Evolutionary conservation across 345 rosid species (phyloP).

Genomic region (Barbarea vulgaris): DNA sequence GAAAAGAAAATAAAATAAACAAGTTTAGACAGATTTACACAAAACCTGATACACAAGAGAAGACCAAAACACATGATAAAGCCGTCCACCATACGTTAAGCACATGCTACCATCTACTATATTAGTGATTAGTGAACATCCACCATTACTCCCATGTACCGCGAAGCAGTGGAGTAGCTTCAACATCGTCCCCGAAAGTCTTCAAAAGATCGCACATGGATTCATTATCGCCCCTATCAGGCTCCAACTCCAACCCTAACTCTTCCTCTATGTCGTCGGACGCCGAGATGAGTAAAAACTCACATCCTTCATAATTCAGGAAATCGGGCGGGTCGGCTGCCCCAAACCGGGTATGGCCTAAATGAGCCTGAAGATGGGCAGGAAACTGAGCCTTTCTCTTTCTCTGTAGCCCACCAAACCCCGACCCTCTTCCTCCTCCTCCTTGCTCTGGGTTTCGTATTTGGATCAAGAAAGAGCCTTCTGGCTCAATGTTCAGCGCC

Average conservation of each 20-base stretch:
- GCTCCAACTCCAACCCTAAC: conserved; percentile 62
- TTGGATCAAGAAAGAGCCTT: conserved; percentile 72
- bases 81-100: background rate
- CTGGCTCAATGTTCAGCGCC: conserved; percentile 60
- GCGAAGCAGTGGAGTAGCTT: conserved; percentile 50
- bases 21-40: background rate
- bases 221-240: conserved; percentile 45
- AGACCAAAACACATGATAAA: background rate
- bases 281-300: conserved; percentile 67
- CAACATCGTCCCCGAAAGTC: conserved; percentile 60
- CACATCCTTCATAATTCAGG: conserved; percentile 79
- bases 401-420: conserved; percentile 56
- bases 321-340: conserved; percentile 75
- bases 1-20: background rate
- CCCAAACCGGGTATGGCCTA: conserved; percentile 48
- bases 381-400: conserved; percentile 72
- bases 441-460: conserved; percentile 64
- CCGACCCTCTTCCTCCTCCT: conserved; percentile 32
- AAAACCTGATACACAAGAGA: background rate
- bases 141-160: conserved; percentile 58
- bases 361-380: conserved; percentile 61
- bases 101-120: conserved; percentile 12
- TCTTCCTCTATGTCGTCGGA: conserved; percentile 67
- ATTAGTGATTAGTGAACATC: conserved; percentile 4
- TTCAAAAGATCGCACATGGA: conserved; percentile 57